Evolutionary conservation across 2,329 filamentous ascomycete species (phyloP).

Genomic region (Phoma sp.): DNA sequence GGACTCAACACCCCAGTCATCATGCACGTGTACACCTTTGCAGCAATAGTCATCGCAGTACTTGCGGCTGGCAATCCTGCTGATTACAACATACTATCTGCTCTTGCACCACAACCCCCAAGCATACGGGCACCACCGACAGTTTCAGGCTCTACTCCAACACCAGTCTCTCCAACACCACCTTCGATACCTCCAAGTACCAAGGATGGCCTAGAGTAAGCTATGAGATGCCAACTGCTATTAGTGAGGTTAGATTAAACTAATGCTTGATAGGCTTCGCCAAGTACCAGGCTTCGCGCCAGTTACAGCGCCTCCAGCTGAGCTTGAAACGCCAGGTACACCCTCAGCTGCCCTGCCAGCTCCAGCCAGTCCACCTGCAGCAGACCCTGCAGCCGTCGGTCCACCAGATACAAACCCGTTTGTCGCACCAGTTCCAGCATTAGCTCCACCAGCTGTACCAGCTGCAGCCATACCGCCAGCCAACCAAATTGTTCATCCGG

Average conservation of each 20-base stretch:
- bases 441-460: background rate
- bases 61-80: background rate
- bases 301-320: conserved; percentile 2
- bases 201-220: conserved; percentile 12
- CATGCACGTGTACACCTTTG: background rate
- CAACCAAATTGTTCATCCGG: conserved; percentile 11
- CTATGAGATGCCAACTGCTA: background rate
- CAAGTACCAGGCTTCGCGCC: conserved; percentile 17
- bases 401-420: background rate
- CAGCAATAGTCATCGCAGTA: background rate
- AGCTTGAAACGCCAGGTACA: background rate
- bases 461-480: conserved; percentile 1
- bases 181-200: background rate
- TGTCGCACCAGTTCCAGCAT: conserved; percentile 6
- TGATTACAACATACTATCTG: conserved; percentile 3
- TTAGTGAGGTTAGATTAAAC: background rate
- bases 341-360: conserved; percentile 1
- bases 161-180: background rate
- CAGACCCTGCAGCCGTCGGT: conserved; percentile 2
- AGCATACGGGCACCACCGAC: background rate
- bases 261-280: conserved; percentile 19
- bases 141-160: background rate
- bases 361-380: conserved; percentile 3
- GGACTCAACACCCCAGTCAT: background rate
- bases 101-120: conserved; percentile 4